phyloP scores from a whole-genome alignment of 345 rosid genomes.

The Populus simonii region DNA sequence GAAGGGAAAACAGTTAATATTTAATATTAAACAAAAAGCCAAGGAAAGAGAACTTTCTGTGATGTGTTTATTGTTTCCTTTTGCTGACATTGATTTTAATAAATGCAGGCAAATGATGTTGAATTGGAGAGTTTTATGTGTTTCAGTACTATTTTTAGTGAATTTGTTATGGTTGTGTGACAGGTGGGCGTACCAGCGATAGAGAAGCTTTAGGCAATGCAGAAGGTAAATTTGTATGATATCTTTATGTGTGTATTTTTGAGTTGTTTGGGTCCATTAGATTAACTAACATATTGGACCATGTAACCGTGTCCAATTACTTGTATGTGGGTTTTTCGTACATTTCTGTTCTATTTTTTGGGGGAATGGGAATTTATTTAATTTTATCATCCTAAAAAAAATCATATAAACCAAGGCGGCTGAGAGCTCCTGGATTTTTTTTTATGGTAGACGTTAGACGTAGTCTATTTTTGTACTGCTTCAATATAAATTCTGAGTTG shows the following conservation, averaged over 20 bases:
- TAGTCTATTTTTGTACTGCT: no score
- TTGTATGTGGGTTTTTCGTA: not conserved
- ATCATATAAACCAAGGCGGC: no score
- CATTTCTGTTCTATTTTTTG: not conserved
- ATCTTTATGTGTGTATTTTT: not conserved
- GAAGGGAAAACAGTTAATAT: not conserved
- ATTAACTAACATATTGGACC: not conserved
- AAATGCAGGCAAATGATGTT: not conserved
- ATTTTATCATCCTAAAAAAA: no score
- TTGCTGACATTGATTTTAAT: not conserved
- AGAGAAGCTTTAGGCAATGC: conserved; percentile 41
- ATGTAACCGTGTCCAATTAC: not conserved
- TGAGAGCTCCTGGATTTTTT: no score
- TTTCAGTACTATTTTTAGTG: not conserved
- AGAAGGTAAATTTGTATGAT: conserved; percentile 40
- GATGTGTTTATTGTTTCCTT: not conserved
- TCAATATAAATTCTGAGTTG: no score
- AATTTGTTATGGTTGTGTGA: conserved; percentile 3
- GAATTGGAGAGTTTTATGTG: not conserved
- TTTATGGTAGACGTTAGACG: no score
- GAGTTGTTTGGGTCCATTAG: not conserved
- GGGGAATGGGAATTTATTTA: no score
- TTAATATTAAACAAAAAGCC: not conserved
- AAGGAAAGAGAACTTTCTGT: not conserved
- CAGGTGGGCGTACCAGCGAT: conserved; percentile 39